These are phyloP conservation scores for Gracilariopsis chorda DNA, from an alignment of 23 red algal genomes.

Conservation along the genomic window DNA sequence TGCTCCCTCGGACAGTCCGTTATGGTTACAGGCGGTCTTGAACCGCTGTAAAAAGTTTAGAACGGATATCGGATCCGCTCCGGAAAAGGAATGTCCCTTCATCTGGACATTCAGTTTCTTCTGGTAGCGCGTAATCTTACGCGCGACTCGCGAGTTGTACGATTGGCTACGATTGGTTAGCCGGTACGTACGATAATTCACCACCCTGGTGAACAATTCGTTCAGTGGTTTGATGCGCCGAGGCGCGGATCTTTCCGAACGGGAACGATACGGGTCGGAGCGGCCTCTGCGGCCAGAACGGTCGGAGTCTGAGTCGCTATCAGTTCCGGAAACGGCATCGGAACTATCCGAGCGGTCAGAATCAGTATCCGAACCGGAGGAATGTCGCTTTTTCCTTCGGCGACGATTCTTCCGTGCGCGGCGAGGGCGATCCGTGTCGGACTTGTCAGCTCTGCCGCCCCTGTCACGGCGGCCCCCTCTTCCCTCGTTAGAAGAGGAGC, in stretches of 20 bases:
- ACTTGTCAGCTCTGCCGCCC: background rate
- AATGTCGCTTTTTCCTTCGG: background rate
- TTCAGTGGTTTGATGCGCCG: background rate
- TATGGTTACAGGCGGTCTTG: conserved; percentile 2
- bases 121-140: background rate
- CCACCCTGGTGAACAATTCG: background rate
- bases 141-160: background rate
- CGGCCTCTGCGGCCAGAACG: background rate
- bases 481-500: background rate
- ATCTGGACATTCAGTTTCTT: conserved; percentile 37
- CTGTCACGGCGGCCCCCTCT: background rate
- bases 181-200: conserved; percentile 6
- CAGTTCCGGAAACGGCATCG: background rate
- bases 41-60: conserved; percentile 2
- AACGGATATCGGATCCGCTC: conserved; percentile 13
- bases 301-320: background rate
- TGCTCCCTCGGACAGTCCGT: background rate
- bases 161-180: background rate
- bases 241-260: background rate
- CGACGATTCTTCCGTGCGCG: background rate
- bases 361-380: background rate
- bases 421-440: background rate
- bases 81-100: conserved; percentile 10
- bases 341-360: background rate
- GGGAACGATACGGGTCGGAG: background rate